These are phyloP conservation scores for Spergularia marina DNA, from an alignment of 148 eudicot genomes.

Conservation along the genomic window DNA sequence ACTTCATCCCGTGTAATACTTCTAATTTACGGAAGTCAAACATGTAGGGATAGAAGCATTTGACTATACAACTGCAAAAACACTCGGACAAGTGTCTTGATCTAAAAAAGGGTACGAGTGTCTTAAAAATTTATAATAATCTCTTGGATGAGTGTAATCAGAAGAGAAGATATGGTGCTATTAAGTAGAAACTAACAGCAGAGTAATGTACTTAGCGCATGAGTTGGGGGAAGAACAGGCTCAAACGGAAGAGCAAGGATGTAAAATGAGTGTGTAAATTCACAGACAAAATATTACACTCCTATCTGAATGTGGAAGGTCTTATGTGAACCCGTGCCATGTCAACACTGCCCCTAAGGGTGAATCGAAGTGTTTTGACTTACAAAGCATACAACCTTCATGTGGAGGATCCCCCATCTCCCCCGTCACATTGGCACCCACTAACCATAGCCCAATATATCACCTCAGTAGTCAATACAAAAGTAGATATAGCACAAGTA, in stretches of 20 bases:
- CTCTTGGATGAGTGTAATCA: neutral
- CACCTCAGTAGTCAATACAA: neutral
- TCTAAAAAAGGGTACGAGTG: neutral
- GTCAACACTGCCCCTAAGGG: neutral
- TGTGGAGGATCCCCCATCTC: no score
- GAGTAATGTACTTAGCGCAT: neutral
- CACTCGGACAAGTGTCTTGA: neutral
- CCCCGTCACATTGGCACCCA: neutral
- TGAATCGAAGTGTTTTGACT: neutral
- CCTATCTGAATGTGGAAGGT: neutral
- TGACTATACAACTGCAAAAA: no score
- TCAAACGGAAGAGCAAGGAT: neutral
- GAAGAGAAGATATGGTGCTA: neutral
- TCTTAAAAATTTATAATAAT: neutral
- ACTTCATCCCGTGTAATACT: no score
- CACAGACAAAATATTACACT: neutral
- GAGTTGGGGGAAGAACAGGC: neutral
- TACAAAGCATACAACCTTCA: neutral
- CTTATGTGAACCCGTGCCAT: neutral
- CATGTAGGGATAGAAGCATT: no score
- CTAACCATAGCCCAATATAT: neutral
- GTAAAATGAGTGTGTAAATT: neutral
- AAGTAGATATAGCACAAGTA: neutral
- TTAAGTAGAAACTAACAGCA: no score
- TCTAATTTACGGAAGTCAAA: no score